Conservation (phyloP, 2,329 filamentous ascomycete genomes). For the Fusarium sp. region DNA sequence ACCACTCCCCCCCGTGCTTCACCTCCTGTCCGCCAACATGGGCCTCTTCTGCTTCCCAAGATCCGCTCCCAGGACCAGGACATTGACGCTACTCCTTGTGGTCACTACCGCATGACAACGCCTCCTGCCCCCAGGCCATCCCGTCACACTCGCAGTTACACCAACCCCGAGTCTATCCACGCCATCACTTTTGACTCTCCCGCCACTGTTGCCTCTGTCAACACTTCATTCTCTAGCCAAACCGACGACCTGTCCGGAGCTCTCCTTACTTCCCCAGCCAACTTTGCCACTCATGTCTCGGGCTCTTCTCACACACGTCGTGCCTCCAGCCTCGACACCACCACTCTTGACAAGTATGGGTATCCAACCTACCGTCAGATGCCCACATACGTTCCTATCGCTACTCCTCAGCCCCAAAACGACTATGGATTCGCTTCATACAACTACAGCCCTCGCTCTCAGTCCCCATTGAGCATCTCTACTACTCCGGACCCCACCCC, state of each 20-base stretch:
- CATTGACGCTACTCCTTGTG: constrained; percentile 68
- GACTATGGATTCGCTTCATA: constrained; percentile 59
- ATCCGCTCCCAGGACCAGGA: constrained; percentile 87
- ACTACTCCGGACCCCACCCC: constrained; percentile 60
- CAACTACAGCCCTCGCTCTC: constrained; percentile 60
- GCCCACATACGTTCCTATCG: constrained; percentile 57
- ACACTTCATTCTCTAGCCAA: constrained; percentile 56
- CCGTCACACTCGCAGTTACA: constrained; percentile 69
- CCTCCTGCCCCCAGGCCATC: constrained; percentile 49
- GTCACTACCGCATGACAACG: constrained; percentile 51
- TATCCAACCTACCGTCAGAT: constrained; percentile 88
- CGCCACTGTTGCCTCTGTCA: constrained; percentile 45
- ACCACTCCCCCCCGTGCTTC: constrained; percentile 75
- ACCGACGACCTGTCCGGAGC: constrained; percentile 54
- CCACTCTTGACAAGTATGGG: constrained; percentile 75
- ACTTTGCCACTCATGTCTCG: constrained; percentile 59
- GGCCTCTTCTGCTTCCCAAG: constrained; percentile 84
- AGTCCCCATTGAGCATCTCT: constrained; percentile 58
- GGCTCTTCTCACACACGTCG: constrained; percentile 59
- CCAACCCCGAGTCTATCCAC: constrained; percentile 69
- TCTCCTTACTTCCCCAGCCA: constrained; percentile 76
- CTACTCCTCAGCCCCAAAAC: constrained; percentile 37
- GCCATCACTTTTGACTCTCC: constrained; percentile 49
- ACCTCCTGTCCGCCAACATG: constrained; percentile 82
- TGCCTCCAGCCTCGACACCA: constrained; percentile 76